Percentiles rank a stretch among this genome's conserved stretches.
These are phyloP conservation scores for Musa troglodytarum DNA, from an alignment of 176 grass and related monocot genomes.

Conservation along the genomic window DNA sequence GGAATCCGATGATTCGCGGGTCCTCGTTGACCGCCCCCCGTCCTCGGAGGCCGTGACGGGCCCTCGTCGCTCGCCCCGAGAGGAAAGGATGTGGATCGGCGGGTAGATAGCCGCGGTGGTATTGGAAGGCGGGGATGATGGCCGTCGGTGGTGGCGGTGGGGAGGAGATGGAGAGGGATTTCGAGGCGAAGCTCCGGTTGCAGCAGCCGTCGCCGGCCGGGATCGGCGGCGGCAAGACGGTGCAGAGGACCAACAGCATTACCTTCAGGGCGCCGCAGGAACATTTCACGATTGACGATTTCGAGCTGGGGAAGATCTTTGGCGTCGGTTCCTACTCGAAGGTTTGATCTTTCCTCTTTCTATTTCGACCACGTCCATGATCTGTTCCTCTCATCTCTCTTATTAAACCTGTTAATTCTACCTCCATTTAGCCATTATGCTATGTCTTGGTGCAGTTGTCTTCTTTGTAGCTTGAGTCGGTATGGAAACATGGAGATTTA, in stretches of 20 bases:
- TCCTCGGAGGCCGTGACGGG: conserved; percentile 21
- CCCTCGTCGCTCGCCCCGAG: neutral
- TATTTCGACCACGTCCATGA: neutral
- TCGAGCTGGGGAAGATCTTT: conserved; percentile 86
- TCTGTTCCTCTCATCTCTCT: neutral
- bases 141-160: conserved; percentile 35
- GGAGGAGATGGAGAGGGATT: conserved; percentile 95
- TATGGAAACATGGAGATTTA: neutral
- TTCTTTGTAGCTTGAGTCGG: neutral
- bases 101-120: neutral
- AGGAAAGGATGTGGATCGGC: conserved; percentile 23
- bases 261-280: conserved; percentile 95
- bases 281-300: conserved; percentile 77
- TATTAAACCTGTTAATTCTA: neutral
- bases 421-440: too few species aligned
- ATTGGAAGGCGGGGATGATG: neutral
- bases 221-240: neutral
- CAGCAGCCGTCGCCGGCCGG: conserved; percentile 18
- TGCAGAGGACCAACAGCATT: conserved; percentile 54
- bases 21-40: conserved; percentile 20
- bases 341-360: conserved; percentile 25
- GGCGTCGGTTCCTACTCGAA: conserved; percentile 97
- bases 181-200: conserved; percentile 56
- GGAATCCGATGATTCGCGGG: conserved; percentile 20
- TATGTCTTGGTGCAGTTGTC: neutral